Evolutionary conservation across 2,329 filamentous ascomycete species (phyloP).

Genomic region (Monosporascus sp.): DNA sequence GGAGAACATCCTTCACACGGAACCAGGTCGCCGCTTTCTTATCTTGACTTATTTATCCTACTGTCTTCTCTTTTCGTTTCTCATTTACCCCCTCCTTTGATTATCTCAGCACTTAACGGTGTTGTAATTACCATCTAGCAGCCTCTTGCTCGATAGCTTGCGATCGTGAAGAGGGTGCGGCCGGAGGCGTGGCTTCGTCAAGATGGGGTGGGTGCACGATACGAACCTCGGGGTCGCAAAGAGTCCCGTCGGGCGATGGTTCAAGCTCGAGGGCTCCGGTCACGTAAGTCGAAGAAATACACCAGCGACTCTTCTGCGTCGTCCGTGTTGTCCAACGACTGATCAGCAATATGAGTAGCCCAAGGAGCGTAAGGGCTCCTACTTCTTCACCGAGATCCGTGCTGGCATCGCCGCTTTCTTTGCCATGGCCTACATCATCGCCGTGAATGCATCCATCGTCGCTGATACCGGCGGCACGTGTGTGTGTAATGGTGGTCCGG

Average conservation of each 20-base stretch:
- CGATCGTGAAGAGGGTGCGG: background rate
- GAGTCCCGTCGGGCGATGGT: slow-evolving; percentile 65
- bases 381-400: slow-evolving; percentile 79
- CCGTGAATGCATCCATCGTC: slow-evolving; percentile 27
- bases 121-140: background rate
- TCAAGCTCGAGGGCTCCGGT: slow-evolving; percentile 75
- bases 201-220: slow-evolving; percentile 46
- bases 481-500: slow-evolving; percentile 54
- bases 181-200: slow-evolving; percentile 3
- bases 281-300: slow-evolving; percentile 55
- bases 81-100: background rate
- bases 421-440: slow-evolving; percentile 55
- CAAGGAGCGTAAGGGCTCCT: slow-evolving; percentile 66
- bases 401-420: slow-evolving; percentile 73
- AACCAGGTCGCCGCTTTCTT: background rate
- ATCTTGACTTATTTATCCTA: background rate
- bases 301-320: background rate
- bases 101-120: background rate
- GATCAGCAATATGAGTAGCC: slow-evolving; percentile 41
- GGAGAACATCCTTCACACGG: background rate
- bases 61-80: background rate
- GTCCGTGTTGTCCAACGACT: slow-evolving; percentile 5
- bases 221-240: slow-evolving; percentile 56
- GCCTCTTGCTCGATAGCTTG: no score
- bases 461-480: slow-evolving; percentile 53